These are phyloP conservation scores for Schoenoplectus tabernaemontani DNA, from an alignment of 202 grass and related monocot species.

Conservation along the genomic window DNA sequence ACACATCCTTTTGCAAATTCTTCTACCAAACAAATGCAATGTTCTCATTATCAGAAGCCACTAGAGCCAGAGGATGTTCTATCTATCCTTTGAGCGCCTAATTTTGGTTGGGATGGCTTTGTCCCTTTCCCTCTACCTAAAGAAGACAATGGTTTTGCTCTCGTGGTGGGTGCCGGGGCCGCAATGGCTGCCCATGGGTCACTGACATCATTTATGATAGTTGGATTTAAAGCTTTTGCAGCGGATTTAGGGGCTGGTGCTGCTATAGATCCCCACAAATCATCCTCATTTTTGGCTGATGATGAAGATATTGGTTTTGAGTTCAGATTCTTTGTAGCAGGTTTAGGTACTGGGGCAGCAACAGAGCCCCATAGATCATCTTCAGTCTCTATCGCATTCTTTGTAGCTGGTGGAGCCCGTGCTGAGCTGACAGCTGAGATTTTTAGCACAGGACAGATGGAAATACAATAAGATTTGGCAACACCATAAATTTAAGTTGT, in stretches of 20 bases:
- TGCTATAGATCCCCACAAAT: conserved; percentile 88
- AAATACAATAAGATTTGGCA: not conserved
- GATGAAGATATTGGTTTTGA: conserved; percentile 29
- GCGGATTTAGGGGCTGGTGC: conserved; percentile 58
- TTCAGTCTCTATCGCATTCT: conserved; percentile 48
- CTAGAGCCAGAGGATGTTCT: conserved; percentile 45
- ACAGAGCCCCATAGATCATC: conserved; percentile 68
- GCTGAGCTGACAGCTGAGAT: conserved; percentile 35
- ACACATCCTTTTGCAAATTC: conserved; percentile 4
- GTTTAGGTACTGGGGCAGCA: conserved; percentile 49
- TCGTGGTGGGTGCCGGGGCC: conserved; percentile 75
- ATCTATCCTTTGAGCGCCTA: conserved; percentile 89
- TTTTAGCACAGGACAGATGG: conserved; percentile 23
- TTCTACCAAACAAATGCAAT: conserved; percentile 31
- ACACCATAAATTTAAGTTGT: not conserved
- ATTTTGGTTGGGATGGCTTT: conserved; percentile 61
- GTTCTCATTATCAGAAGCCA: conserved; percentile 12
- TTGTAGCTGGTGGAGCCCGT: conserved; percentile 32
- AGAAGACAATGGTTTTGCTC: conserved; percentile 71
- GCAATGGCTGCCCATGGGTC: conserved; percentile 93
- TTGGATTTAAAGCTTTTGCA: conserved; percentile 40
- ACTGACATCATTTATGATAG: conserved; percentile 29
- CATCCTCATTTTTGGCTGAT: conserved; percentile 43
- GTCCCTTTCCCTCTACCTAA: conserved; percentile 67
- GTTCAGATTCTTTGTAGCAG: conserved; percentile 34